phyloP scores from a whole-genome alignment of 768 basidiomycete species.

The Pulveroboletus ravenelii region DNA sequence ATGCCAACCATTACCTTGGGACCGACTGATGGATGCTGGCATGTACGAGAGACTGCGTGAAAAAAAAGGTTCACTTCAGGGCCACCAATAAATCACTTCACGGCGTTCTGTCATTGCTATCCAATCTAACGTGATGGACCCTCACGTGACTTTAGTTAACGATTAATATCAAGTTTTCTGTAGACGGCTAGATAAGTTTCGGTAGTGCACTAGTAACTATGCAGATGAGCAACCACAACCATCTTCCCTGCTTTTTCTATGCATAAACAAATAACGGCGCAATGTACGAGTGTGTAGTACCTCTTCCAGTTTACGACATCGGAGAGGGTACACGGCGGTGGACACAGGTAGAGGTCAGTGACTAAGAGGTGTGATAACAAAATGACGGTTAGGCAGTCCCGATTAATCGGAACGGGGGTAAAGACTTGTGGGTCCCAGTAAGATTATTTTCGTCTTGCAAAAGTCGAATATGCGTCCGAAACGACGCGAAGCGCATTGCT shows the following conservation, averaged over 20 bases:
- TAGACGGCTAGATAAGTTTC: not conserved
- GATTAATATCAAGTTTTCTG: too few relatives aligned
- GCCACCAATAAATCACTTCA: too few relatives aligned
- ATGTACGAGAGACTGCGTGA: too few relatives aligned
- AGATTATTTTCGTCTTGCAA: conserved; percentile 16
- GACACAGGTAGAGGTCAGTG: not conserved
- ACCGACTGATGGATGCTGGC: too few relatives aligned
- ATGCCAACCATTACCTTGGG: too few relatives aligned
- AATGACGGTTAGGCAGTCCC: not conserved
- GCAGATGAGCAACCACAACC: not conserved
- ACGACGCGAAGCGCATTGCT: conserved; percentile 23
- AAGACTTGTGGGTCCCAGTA: not conserved
- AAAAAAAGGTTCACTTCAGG: too few relatives aligned
- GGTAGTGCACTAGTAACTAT: not conserved
- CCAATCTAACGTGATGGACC: too few relatives aligned
- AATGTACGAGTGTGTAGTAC: not conserved
- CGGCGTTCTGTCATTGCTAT: too few relatives aligned
- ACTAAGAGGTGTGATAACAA: not conserved
- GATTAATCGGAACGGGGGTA: not conserved
- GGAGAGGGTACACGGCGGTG: not conserved
- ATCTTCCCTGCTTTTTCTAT: not conserved
- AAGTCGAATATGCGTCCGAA: conserved; percentile 22
- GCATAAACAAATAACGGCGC: not conserved
- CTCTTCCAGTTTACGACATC: not conserved
- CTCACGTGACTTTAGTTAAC: too few relatives aligned